These are phyloP conservation scores for Vachellia collinsii DNA, from an alignment of 306 rosid genomes.

Conservation along the genomic window DNA sequence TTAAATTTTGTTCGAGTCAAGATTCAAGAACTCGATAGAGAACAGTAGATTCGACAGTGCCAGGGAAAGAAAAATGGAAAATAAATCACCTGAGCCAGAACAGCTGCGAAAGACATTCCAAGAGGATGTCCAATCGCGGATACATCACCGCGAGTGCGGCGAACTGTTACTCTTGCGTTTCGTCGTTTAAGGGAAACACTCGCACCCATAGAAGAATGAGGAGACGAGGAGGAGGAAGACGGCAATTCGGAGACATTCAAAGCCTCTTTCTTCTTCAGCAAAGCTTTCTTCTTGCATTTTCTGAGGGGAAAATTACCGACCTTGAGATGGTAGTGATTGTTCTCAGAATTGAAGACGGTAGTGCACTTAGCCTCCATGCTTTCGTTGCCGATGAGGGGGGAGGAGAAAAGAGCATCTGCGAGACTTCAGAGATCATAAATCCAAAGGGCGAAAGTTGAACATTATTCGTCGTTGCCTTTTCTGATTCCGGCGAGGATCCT, in stretches of 20 bases:
- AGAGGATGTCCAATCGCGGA: conserved; percentile 69
- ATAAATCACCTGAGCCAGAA: conserved; percentile 67
- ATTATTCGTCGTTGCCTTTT: not conserved
- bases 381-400: not conserved
- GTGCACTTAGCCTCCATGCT: conserved; percentile 20
- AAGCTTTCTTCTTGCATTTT: conserved; percentile 17
- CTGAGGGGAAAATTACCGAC: conserved; percentile 34
- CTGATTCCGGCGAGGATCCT: not conserved
- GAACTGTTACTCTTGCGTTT: conserved; percentile 48
- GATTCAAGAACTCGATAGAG: conserved; percentile 6
- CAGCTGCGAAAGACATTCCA: conserved; percentile 86
- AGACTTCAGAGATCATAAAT: not conserved
- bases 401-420: not conserved
- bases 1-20: not conserved
- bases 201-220: conserved; percentile 23
- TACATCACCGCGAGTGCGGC: conserved; percentile 48
- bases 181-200: conserved; percentile 57
- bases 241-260: conserved; percentile 43
- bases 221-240: conserved; percentile 32
- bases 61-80: too few relatives aligned
- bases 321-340: conserved; percentile 30
- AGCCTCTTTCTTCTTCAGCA: conserved; percentile 20
- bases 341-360: not conserved
- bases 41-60: not conserved
- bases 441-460: not conserved